Conservation (phyloP, 345 rosid genomes). For the Syzygium aromaticum region DNA sequence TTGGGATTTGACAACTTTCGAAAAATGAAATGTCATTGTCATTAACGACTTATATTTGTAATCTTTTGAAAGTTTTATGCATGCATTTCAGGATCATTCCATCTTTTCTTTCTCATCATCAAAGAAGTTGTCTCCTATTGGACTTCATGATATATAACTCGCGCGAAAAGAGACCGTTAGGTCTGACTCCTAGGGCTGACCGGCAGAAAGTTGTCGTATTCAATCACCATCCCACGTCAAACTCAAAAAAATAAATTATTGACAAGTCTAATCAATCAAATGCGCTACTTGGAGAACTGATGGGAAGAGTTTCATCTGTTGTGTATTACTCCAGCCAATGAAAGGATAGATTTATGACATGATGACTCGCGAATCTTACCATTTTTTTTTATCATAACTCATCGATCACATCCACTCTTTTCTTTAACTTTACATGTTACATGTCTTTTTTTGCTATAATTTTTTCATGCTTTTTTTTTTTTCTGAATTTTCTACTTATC, state of each 20-base stretch:
- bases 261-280: neutral
- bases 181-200: neutral
- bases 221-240: neutral
- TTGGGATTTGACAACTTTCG: neutral
- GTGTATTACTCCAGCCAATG: neutral
- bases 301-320: neutral
- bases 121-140: neutral
- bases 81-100: neutral
- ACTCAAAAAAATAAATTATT: neutral
- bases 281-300: neutral
- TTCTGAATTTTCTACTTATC: neutral
- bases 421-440: neutral
- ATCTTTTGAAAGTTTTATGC: neutral
- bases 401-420: neutral
- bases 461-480: neutral
- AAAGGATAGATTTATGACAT: neutral
- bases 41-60: neutral
- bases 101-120: neutral
- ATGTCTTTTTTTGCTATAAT: neutral
- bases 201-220: neutral
- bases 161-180: neutral
- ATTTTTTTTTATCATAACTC: neutral
- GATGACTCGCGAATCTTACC: neutral
- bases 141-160: neutral
- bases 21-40: neutral